These are phyloP conservation scores for Cicer judaicum DNA, from an alignment of 306 rosid species.

Conservation along the genomic window DNA sequence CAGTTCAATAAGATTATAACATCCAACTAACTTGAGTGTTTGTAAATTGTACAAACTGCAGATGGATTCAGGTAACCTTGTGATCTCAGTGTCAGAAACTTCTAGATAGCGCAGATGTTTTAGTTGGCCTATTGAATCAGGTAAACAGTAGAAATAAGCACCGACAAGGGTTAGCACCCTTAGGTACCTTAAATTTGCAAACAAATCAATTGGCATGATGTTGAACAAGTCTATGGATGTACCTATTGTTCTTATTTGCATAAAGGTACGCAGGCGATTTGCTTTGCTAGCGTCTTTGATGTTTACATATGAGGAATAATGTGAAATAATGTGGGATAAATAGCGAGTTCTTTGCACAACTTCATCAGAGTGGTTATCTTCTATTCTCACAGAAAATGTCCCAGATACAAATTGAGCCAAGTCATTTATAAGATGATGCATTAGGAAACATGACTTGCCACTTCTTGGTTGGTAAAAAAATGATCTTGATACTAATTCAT, in stretches of 20 bases:
- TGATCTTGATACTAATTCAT: slow-evolving; percentile 52
- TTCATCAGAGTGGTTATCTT: slow-evolving; percentile 37
- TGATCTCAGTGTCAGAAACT: slow-evolving; percentile 25
- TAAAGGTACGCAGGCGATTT: slow-evolving; percentile 42
- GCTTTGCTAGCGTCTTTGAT: slow-evolving; percentile 39
- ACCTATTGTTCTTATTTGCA: slow-evolving; percentile 30
- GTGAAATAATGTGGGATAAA: slow-evolving; percentile 45
- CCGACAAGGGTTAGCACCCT: slow-evolving; percentile 48
- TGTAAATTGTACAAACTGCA: slow-evolving; percentile 49
- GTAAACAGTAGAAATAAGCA: slow-evolving; percentile 32
- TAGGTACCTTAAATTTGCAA: slow-evolving; percentile 39
- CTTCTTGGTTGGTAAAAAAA: slow-evolving; percentile 49
- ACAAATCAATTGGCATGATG: slow-evolving; percentile 40
- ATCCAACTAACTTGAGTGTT: slow-evolving; percentile 44
- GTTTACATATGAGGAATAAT: slow-evolving; percentile 35
- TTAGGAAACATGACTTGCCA: slow-evolving; percentile 41
- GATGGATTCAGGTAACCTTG: slow-evolving; percentile 43
- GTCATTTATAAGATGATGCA: slow-evolving; percentile 55
- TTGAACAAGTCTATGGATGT: slow-evolving; percentile 21
- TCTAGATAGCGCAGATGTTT: slow-evolving; percentile 51
- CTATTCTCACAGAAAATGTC: slow-evolving; percentile 46
- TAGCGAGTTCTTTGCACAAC: slow-evolving; percentile 46
- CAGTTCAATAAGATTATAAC: slow-evolving; percentile 38
- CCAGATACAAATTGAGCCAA: slow-evolving; percentile 52
- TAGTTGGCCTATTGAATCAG: slow-evolving; percentile 40